Base-by-base conservation (phyloP, 2,329 filamentous ascomycete genomes). In the Coniella vitis region DNA sequence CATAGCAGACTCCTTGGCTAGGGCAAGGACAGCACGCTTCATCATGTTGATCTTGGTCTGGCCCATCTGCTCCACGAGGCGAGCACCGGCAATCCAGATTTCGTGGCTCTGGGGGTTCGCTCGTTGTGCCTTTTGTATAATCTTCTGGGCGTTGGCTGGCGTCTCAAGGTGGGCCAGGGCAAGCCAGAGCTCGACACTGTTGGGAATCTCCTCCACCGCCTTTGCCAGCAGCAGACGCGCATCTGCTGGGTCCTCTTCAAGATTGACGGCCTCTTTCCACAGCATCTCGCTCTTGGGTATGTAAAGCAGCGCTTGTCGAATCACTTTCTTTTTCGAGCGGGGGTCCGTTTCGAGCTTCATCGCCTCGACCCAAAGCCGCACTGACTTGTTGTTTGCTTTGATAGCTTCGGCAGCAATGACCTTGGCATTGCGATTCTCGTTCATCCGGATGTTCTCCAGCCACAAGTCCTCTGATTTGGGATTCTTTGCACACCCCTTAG, bases 201-300 rank as follows among this genome's bases (percentile, higher is more conserved):
- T 74, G 0, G 91, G 91, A 48, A 98, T 95, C 50, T 96, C 86
- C 59, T 98, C 90, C 0, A 90, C 95, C 0, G 94, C 94, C 68
- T 96, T 96, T 41, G 90, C 90, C 40, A 98, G 79, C 47, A 98
- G 75, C 48, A 98, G 73, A 54, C 84, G 84, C 4, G 94, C 94
- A 69, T 96, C 90, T 25, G 84, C 86, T 0, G 86, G 80, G 57
- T 95, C 86, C 60, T 96, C 91, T 62, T 97, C 93, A 48, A 97
- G 71, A 58, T 97, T 97, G 54, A 98, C 91, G 4, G 91, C 86
- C 63, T 94, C 90, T 64, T 97, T 98, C 93, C 93, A 98, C n/a
- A 98, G 78, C 37, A 87, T 85, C 41, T 97, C 93, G 0, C 91
- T 97, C 61, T 95, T 89, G 1, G 90, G 90, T 36, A 96, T 87